Base-by-base conservation (phyloP, 306 rosid genomes). In the Citrullus colocynthis region DNA sequence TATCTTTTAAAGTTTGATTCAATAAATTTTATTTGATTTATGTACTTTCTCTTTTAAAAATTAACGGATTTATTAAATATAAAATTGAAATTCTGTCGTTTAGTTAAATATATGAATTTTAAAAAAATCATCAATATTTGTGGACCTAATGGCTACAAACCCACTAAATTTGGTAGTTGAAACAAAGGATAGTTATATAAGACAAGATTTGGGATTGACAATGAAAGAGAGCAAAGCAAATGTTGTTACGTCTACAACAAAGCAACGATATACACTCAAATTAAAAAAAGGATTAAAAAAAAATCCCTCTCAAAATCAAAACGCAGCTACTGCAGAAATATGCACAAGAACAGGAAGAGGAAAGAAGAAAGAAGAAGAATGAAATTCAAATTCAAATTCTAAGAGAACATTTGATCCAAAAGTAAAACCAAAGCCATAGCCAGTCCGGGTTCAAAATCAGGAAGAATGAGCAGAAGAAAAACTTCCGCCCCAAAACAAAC, bases 381-480 rank as follows among this genome's bases (percentile, higher is more conserved):
- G 6, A 6, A 48, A 41, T n/a, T 44, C 28, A 24, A 24, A 24
- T 24, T 24, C 12, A 12, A 59, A 62, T 41, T 28, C 83, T 64
- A 88, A 5, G 87, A 85, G 80, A 88, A 91, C 97, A 91, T 88
- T 74, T 88, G 97, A 84, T 93, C 93, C 45, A 93, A 86, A 10
- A 87, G 80, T 20, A 93, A 78, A 75, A 93, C 87, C 18, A 93
- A 85, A 61, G 91, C 93, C 98, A 93, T 93, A 12, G 97, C 96
- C 61, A 91, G 86, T 9, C 80, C 90, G 20, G 91, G 79, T 83
- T 91, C 92, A 70, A 87, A 85, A 10, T 80, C 90, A 18, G 96
- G 88, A n/a, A 85, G 87, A 63, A 93, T 92, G 71, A 86, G 21
- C 78, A 93, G 74, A 74, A 87, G 88, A 80, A 93, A 93, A 80